Evolutionary conservation across 768 basidiomycete genomes (phyloP).

Genomic region (Amanita rimosa): DNA sequence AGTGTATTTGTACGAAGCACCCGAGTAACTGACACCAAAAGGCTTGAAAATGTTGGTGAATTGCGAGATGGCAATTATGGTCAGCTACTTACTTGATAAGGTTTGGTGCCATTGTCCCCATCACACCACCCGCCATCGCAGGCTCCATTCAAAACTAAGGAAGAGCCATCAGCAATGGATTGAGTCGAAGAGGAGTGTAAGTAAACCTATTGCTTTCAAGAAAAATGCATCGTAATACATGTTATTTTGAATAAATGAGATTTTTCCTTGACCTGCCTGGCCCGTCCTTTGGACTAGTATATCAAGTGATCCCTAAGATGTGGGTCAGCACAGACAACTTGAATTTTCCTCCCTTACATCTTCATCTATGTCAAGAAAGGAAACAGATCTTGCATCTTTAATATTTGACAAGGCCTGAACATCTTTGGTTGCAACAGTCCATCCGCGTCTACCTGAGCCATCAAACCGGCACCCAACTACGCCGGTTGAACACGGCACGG

Average conservation of each 20-base stretch:
- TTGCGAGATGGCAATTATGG: background rate
- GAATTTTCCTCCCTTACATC: slow-evolving; percentile 48
- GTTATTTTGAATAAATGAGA: slow-evolving; percentile 89
- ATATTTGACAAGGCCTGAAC: slow-evolving; percentile 51
- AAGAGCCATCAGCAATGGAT: background rate
- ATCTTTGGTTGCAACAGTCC: slow-evolving; percentile 42
- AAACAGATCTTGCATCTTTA: slow-evolving; percentile 66
- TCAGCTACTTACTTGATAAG: slow-evolving; percentile 54
- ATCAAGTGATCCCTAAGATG: slow-evolving; percentile 69
- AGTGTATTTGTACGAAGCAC: slow-evolving; percentile 95
- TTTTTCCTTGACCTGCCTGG: slow-evolving; percentile 42
- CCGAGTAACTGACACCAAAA: slow-evolving; percentile 89
- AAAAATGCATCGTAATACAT: slow-evolving; percentile 99
- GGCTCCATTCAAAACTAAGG: slow-evolving; percentile 81
- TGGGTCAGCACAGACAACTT: background rate
- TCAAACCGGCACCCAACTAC: slow-evolving; percentile 43
- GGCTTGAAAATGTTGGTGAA: slow-evolving; percentile 38
- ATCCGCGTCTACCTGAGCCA: slow-evolving; percentile 52
- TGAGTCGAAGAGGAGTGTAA: background rate
- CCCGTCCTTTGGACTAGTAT: slow-evolving; percentile 86
- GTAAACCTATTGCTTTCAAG: slow-evolving; percentile 85
- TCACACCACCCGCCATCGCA: slow-evolving; percentile 79
- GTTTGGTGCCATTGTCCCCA: slow-evolving; percentile 40
- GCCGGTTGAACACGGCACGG: slow-evolving; percentile 44
- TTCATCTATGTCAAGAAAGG: slow-evolving; percentile 90